A percentile compares a stretch with the other conserved stretches of the same genome.
Evolutionary conservation across 2,329 filamentous ascomycete species (phyloP).

Genomic region (Phialophora verrucosa): DNA sequence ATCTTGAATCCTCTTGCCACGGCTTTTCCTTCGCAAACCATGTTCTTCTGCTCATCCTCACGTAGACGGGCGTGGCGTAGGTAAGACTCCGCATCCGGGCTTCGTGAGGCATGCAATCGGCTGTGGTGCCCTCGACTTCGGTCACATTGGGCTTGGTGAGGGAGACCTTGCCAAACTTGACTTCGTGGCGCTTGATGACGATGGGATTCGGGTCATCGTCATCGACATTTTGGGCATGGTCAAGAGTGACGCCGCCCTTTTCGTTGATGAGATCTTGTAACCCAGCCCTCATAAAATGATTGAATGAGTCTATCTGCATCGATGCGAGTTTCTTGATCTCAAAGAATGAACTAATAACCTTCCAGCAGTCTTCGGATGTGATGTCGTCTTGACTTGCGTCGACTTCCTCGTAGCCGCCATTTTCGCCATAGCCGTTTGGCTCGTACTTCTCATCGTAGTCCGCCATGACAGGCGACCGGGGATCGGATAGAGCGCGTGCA

Average conservation of each 20-base stretch:
- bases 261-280: slow-evolving; percentile 95
- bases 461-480: slow-evolving; percentile 51
- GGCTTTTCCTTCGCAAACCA: slow-evolving; percentile 79
- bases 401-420: slow-evolving; percentile 69
- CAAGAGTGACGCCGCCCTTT: slow-evolving; percentile 87
- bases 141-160: slow-evolving; percentile 89
- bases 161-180: slow-evolving; percentile 89
- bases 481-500: background rate
- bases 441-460: slow-evolving; percentile 53
- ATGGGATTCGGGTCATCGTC: slow-evolving; percentile 75
- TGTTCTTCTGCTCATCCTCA: slow-evolving; percentile 84
- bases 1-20: slow-evolving; percentile 68
- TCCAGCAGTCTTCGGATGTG: slow-evolving; percentile 98
- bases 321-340: slow-evolving; percentile 94
- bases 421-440: slow-evolving; percentile 61
- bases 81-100: slow-evolving; percentile 94
- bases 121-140: slow-evolving; percentile 88
- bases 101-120: slow-evolving; percentile 88
- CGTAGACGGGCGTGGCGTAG: slow-evolving; percentile 89
- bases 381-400: slow-evolving; percentile 71
- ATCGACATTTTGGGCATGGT: slow-evolving; percentile 82
- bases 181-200: slow-evolving; percentile 87
- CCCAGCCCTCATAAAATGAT: slow-evolving; percentile 92
- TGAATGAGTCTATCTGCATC: slow-evolving; percentile 97
- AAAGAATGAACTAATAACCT: slow-evolving; percentile 96